Evolutionary conservation across 139 green algal genomes (phyloP), one percentile per base, ranked within the genome.

Genomic region (Coelastrella sp.): DNA sequence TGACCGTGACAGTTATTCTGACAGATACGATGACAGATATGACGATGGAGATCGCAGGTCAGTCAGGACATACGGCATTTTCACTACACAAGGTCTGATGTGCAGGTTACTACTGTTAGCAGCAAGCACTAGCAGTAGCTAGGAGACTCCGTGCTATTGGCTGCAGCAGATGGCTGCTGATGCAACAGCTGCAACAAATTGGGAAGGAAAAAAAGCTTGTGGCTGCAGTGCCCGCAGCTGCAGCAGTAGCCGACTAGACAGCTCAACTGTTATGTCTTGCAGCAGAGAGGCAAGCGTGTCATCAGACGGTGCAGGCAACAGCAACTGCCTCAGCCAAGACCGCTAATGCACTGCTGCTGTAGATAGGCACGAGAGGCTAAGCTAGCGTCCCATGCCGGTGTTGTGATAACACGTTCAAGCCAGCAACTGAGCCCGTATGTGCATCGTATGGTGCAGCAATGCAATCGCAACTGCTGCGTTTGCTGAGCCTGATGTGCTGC

Each of bases 11-110:
- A 71, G 64, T 7, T 71, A 20, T 71, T 22, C 61, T 71, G 61
- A 71, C 11, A 68, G 57, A 59, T 32, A 71, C 13, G 22, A 76
- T 19, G 47, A 66, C 68, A 58, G 57, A 74, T 66, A 32, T 17
- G 73, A 74, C 71, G 86, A 90, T 54, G 86, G 61, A 0, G 73
- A 77, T 5, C 85, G 56, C 86, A 61, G 61, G 86, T 90, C 60
- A 78, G 86, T 78, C 22, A 22, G 5, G 54, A 20, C 61, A 71
- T 10, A 71, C 61, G 11, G 61, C 8, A 19, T 71, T 10, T 71
- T 7, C 11, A 2, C 61, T 71, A 13, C 61, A 71, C 10, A 19
- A 13, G 8, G 10, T 19, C 0, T 19, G 61, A 71, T 13, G 11
- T 71, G 10, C 8, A 71, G 61, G 61, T 71, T 19, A 19, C 10